Percentiles rank a stretch among this genome's conserved stretches.
Evolutionary conservation across 768 basidiomycete genomes (phyloP).

Genomic region (Leccinum obscurum): DNA sequence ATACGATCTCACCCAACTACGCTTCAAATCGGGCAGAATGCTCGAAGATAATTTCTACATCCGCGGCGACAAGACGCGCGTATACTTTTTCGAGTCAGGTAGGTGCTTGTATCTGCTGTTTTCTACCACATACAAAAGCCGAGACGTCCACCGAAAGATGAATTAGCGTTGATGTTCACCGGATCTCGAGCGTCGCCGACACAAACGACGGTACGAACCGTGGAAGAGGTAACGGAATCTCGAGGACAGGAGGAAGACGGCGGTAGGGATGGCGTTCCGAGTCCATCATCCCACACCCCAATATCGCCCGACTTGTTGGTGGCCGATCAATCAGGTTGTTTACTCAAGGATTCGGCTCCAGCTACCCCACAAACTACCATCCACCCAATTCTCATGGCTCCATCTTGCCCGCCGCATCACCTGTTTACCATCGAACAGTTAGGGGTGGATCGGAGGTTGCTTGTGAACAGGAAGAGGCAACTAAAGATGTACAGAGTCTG

Average conservation of each 20-base stretch:
- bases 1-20: constrained; percentile 90
- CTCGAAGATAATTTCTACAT: constrained; percentile 96
- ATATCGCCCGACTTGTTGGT: background rate
- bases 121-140: background rate
- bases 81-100: constrained; percentile 96
- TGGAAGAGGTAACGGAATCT: constrained; percentile 38
- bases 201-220: constrained; percentile 31
- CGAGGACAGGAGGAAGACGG: constrained; percentile 21
- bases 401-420: constrained; percentile 45
- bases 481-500: constrained; percentile 97
- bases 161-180: constrained; percentile 78
- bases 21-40: constrained; percentile 86
- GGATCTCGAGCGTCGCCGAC: constrained; percentile 46
- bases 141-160: constrained; percentile 48
- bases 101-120: constrained; percentile 7
- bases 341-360: background rate
- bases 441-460: constrained; percentile 84
- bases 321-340: background rate
- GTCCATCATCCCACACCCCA: constrained; percentile 11
- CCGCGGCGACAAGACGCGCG: constrained; percentile 94
- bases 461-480: constrained; percentile 92
- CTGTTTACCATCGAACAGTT: constrained; percentile 82
- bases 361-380: constrained; percentile 24
- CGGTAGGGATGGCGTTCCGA: background rate
- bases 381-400: constrained; percentile 34